Conservation (phyloP, 768 basidiomycete species). For the Mycena rosella region DNA sequence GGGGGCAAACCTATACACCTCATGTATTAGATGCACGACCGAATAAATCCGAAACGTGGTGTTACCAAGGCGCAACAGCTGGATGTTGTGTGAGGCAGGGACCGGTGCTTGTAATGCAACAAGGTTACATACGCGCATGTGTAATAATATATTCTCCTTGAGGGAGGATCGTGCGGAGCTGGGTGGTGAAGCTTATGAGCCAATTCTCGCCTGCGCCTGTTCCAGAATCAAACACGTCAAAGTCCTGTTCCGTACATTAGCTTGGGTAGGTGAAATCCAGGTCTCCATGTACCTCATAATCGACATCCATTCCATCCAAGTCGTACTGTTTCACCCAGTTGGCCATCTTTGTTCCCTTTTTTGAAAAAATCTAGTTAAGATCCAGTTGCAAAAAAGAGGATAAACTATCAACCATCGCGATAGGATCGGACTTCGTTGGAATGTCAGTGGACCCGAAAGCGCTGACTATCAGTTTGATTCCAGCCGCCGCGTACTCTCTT, state of each 20-base stretch:
- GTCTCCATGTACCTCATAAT: constrained; percentile 53
- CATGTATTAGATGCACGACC: neutral
- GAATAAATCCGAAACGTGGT: too few relatives aligned
- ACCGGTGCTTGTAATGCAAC: neutral
- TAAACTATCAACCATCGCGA: neutral
- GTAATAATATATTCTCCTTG: constrained; percentile 62
- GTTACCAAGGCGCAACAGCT: constrained; percentile 66
- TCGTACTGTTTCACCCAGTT: neutral
- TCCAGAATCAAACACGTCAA: constrained; percentile 56
- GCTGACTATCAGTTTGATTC: constrained; percentile 73
- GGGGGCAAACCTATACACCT: constrained; percentile 44
- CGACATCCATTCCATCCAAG: constrained; percentile 1
- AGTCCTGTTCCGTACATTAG: too few relatives aligned
- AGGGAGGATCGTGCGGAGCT: constrained; percentile 62
- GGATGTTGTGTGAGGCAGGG: neutral
- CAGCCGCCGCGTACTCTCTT: constrained; percentile 66
- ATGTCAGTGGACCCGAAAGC: constrained; percentile 71
- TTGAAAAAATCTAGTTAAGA: too few relatives aligned
- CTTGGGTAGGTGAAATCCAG: too few relatives aligned
- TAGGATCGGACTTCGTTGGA: constrained; percentile 65
- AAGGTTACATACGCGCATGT: constrained; percentile 63
- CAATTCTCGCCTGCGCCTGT: constrained; percentile 34
- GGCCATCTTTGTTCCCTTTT: neutral
- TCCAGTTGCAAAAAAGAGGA: neutral
- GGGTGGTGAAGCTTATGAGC: constrained; percentile 65